A percentile compares a stretch with the other conserved stretches of the same genome.
phyloP scores from a whole-genome alignment of 148 eudicot species.

The Rhododendron simsii region DNA sequence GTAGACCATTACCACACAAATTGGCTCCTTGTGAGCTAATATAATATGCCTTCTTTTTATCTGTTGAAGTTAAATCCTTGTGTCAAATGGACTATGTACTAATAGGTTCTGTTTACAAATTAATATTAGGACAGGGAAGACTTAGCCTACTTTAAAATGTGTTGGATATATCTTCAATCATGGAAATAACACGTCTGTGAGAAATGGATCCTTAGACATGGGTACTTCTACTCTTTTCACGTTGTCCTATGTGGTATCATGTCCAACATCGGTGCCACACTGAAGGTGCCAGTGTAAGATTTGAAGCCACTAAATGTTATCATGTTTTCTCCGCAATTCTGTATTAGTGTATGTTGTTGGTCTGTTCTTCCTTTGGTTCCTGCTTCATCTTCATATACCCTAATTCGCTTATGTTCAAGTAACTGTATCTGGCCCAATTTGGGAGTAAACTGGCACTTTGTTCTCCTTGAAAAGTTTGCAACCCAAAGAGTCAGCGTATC shows the following conservation, averaged over 20 bases:
- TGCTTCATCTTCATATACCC: neutral
- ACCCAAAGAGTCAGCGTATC: neutral
- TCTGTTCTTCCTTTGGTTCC: neutral
- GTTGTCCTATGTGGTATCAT: neutral
- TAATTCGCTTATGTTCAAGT: neutral
- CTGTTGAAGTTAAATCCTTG: neutral
- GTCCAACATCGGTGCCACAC: neutral
- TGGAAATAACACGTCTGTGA: neutral
- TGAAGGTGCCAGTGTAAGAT: neutral
- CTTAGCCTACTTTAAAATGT: neutral
- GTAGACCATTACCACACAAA: neutral
- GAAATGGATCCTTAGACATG: neutral
- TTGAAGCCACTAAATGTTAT: neutral
- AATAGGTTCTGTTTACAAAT: too few relatives aligned
- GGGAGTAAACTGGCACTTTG: neutral
- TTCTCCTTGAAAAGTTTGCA: neutral
- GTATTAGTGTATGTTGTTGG: neutral
- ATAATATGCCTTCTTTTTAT: neutral
- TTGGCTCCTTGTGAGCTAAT: neutral
- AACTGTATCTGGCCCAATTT: neutral
- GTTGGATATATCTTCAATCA: too few relatives aligned
- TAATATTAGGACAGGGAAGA: neutral
- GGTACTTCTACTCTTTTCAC: neutral
- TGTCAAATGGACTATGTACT: neutral
- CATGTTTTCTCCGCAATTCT: neutral